Base-by-base conservation (phyloP, 2,329 filamentous ascomycete species). In the Aspergillus terreus region DNA sequence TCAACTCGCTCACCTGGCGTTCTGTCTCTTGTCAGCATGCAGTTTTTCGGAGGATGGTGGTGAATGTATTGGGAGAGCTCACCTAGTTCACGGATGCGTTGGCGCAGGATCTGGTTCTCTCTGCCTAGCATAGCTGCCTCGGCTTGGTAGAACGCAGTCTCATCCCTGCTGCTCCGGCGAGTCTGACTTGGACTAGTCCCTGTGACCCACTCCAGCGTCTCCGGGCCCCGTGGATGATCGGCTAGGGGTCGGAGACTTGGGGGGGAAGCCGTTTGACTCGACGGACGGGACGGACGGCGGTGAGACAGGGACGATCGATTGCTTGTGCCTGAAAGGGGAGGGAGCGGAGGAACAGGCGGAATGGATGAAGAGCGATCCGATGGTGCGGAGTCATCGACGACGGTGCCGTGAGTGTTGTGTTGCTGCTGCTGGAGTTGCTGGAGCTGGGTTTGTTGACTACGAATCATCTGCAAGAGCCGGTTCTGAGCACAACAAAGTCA, bases 391-490 rank as follows among this genome's bases (percentile, higher is more conserved):
- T 77, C 75, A 49, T 77, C 74, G 38, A 76, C 62, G 6, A 71
- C 68, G 4, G 69, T 47, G 32, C 40, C 25, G 25, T 47, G 50
- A 6, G 44, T 15, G 32, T 14, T 11, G 30, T 63, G 69, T 27
- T 66, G 69, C 54, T 68, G 69, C 35, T 64, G 64, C 54, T 73
- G 69, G 42, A 67, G 63, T 45, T 64, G 65, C 33, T 77, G 71
- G 7, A 78, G 62, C 54, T 78, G 75, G 11, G 64, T 56, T 59
- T 78, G 76, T 53, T 78, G 75, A 47, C 65, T 69, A 47, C 75
- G 71, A 48, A 78, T 78, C 70, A 76, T 75, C 51, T 73, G 73
- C 27, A 78, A 63, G n/a, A 78, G 70, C 43, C 76, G 73, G 53
- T 78, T 78, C 74, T 77, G 56, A 2, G n/a, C 19, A 47, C 21